Base-by-base conservation (phyloP, 441 rosid species). In the Euphorbia celastroides region DNA sequence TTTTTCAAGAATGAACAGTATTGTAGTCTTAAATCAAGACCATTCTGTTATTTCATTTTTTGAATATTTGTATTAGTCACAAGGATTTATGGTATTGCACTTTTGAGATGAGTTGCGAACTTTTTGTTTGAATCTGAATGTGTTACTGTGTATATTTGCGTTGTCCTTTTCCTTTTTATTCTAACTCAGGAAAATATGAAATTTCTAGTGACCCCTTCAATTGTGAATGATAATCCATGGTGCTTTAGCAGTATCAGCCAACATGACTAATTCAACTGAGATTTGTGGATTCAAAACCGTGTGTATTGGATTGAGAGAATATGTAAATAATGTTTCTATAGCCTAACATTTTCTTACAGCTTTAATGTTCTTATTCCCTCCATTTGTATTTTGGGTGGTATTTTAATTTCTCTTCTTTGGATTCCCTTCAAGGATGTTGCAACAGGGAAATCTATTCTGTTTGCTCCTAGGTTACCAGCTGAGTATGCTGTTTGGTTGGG, bases 401-500 rank as follows among this genome's bases (percentile, higher is more conserved):
- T 51, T 44, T 57, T 1, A 1, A 19, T 19, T 51, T 48, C 7
- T 9, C 17, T 44, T 4, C 0, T 68, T 20, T 52, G 56, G 9
- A 65, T 28, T 17, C 17, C 22, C 31, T 30, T 77, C 57, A 81
- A 92, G 98, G 98, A 93, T 70, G 77, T 93, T 70, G 84, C 74
- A 26, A 88, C 85, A 54, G 96, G 97, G 66, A 80, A 84, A 25
- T 84, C 97, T 63, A 73, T 93, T 66, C 88, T 93, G 42, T 90
- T 93, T 73, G 86, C 81, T 61, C 98, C 98, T 32, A 79, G 95
- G 60, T 77, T 90, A 67, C 86, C 94, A 62, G 81, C 82, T 63
- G 92, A 90, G 34, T 93, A 93, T 77, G 97, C 98, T 67, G 92
- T 93, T 52, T 93, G 97, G 97, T 66, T 88, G 78, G 98, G 97